These are phyloP conservation scores for Ceratobasidium sp. DNA, from an alignment of 1,284 basidiomycete genomes.

Conservation along the genomic window DNA sequence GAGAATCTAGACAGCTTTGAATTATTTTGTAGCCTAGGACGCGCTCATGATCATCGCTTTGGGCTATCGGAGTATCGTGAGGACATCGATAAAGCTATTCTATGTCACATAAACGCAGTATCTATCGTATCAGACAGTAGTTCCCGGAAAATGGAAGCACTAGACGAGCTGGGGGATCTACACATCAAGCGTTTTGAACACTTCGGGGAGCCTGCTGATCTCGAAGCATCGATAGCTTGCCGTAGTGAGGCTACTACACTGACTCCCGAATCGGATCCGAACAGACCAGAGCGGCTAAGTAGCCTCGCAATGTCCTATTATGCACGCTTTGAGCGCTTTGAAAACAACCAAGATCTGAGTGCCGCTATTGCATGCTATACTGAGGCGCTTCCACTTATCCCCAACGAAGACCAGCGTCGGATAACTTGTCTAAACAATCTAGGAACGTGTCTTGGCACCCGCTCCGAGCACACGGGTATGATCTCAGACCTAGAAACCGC, in stretches of 20 bases:
- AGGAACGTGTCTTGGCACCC: background rate
- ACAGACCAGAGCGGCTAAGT: background rate
- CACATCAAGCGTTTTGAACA: background rate
- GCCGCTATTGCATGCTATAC: background rate
- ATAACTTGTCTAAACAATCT: background rate
- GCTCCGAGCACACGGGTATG: background rate
- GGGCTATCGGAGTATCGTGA: background rate
- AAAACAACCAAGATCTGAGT: background rate
- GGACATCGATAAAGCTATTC: slow-evolving; percentile 3
- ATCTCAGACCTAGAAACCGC: background rate
- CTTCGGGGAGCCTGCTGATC: background rate
- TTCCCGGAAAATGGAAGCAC: background rate
- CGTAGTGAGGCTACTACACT: background rate
- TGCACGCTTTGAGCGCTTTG: background rate
- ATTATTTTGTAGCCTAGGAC: background rate
- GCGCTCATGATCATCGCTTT: background rate
- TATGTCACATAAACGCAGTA: background rate
- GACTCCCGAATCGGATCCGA: background rate
- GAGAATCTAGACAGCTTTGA: background rate
- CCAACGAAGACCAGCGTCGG: background rate
- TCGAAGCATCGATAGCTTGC: background rate
- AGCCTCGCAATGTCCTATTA: background rate
- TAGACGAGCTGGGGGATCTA: background rate
- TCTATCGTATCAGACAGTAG: background rate
- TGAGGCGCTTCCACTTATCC: background rate